Conservation (phyloP, 257 asterid genomes). For the Echites panduratus region DNA sequence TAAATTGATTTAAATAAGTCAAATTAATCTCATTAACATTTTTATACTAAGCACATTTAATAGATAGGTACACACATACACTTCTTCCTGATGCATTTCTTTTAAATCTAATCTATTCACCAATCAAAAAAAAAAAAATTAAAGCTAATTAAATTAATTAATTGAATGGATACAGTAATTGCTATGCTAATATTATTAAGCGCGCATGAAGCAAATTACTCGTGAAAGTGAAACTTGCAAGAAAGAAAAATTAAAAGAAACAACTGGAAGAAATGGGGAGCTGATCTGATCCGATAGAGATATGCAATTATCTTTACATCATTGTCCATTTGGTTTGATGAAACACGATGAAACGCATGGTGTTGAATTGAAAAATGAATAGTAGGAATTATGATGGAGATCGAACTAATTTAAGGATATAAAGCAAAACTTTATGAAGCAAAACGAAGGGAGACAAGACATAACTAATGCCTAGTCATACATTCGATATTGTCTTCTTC, state of each 20-base stretch:
- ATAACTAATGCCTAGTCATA: constrained; percentile 28
- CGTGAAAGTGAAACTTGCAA: neutral
- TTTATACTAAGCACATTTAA: no score
- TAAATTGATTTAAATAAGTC: no score
- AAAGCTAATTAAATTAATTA: no score
- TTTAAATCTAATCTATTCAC: no score
- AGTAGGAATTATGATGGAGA: neutral
- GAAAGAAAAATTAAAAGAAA: neutral
- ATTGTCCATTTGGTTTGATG: neutral
- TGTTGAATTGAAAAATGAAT: neutral
- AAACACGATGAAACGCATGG: constrained; percentile 9
- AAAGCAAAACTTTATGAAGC: constrained; percentile 24
- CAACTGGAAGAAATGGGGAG: neutral
- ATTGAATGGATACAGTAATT: no score
- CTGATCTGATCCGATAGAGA: no score
- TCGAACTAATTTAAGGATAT: constrained; percentile 22
- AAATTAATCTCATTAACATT: no score
- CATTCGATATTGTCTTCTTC: constrained; percentile 9
- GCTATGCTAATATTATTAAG: neutral
- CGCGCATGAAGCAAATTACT: neutral
- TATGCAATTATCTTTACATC: neutral
- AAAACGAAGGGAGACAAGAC: constrained; percentile 35
- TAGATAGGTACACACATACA: no score
- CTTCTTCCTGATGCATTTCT: no score
- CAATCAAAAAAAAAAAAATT: no score